These are phyloP conservation scores for Kluyveromyces sp. DNA, from an alignment of 1,139 yeast genomes.

Conservation along the genomic window DNA sequence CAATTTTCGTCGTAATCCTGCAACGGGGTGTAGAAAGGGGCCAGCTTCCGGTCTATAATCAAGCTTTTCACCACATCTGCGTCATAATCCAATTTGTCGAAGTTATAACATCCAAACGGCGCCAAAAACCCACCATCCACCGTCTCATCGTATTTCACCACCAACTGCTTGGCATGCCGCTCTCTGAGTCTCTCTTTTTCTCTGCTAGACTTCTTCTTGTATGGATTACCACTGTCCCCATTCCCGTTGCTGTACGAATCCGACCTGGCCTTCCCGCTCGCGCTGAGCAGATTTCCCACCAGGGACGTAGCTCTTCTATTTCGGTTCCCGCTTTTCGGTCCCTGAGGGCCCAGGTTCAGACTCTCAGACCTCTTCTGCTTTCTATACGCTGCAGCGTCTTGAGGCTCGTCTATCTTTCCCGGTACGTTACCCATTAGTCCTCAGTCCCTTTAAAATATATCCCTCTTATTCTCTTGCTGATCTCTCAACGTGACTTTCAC, in stretches of 20 bases:
- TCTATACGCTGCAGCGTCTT: constrained; percentile 1
- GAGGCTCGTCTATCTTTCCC: constrained; percentile 40
- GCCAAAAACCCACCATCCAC: constrained; percentile 81
- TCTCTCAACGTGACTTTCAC: too few relatives aligned
- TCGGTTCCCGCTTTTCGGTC: constrained; percentile 10
- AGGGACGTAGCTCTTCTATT: constrained; percentile 23
- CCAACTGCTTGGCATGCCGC: constrained; percentile 46
- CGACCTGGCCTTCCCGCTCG: constrained; percentile 16
- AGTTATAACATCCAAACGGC: constrained; percentile 79
- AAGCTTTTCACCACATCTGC: constrained; percentile 61
- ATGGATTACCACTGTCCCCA: constrained; percentile 9
- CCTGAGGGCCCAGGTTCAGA: constrained; percentile 7
- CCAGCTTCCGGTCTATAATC: constrained; percentile 59
- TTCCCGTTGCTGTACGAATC: constrained; percentile 7
- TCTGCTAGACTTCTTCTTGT: constrained; percentile 35
- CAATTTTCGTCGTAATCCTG: constrained; percentile 73
- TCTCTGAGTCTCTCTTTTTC: constrained; percentile 50
- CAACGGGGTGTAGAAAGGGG: constrained; percentile 88
- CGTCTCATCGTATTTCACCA: constrained; percentile 51
- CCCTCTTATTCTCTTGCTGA: too few relatives aligned
- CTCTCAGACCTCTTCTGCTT: constrained; percentile 11
- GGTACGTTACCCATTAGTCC: constrained; percentile 53
- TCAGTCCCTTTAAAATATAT: not conserved
- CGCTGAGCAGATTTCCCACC: constrained; percentile 21
- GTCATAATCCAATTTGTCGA: constrained; percentile 67